Conservation (phyloP, 305 asterid genomes). For the Solanum chacoense region DNA sequence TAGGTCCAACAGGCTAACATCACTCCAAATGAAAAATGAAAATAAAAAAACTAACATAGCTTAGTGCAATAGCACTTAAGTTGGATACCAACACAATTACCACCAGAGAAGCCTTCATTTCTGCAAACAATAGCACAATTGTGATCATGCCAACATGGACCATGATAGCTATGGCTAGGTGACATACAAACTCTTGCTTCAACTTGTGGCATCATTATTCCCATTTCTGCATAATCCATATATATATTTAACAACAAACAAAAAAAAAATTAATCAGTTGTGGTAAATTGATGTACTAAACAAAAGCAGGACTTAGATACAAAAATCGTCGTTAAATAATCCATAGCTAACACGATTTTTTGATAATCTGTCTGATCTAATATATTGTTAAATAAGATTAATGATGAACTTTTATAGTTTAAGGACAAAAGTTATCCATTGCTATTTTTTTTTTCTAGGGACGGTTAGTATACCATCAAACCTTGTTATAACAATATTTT, state of each 20-base stretch:
- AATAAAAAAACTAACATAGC: conserved; percentile 12
- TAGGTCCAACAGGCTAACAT: neutral
- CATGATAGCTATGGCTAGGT: conserved; percentile 36
- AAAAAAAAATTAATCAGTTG: neutral
- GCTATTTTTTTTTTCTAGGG: neutral
- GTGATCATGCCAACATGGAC: conserved; percentile 22
- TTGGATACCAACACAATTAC: conserved; percentile 33
- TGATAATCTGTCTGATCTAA: neutral
- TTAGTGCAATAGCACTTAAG: conserved; percentile 43
- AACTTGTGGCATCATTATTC: conserved; percentile 10
- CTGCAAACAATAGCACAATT: conserved; percentile 45
- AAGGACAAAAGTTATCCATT: neutral
- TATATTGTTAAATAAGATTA: neutral
- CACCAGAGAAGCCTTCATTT: conserved; percentile 41
- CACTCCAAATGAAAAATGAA: neutral
- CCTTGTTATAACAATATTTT: too few relatives aligned
- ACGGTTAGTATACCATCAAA: neutral
- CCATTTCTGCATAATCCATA: neutral
- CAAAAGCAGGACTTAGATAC: neutral
- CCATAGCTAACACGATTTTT: neutral
- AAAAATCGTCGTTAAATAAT: neutral
- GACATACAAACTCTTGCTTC: conserved; percentile 37
- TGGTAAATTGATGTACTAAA: neutral
- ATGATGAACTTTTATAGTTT: neutral
- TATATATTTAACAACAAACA: neutral